phyloP scores from a whole-genome alignment of 208 protist genomes.

The Blechomonas ayalai region DNA sequence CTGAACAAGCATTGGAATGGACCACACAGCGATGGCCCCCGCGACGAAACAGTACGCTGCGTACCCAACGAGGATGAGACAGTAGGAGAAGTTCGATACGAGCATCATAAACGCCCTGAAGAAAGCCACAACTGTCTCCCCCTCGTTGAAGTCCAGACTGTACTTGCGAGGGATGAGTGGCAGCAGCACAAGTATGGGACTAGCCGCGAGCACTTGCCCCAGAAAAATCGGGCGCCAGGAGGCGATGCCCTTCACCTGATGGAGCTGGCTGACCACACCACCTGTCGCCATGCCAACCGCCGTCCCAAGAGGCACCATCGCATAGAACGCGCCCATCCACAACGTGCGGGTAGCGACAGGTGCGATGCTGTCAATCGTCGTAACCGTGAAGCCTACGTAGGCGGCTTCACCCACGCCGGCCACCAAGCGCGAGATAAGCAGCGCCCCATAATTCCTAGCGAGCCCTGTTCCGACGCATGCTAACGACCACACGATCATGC shows the following conservation, averaged over 20 bases:
- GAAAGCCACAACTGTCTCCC: constrained; percentile 13
- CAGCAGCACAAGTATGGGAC: constrained; percentile 34
- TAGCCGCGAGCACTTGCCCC: constrained; percentile 26
- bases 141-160: constrained; percentile 7
- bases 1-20: constrained; percentile 63
- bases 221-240: constrained; percentile 58
- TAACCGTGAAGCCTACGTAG: constrained; percentile 73
- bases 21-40: constrained; percentile 74
- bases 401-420: constrained; percentile 80
- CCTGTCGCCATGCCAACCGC: constrained; percentile 67
- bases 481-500: constrained; percentile 53
- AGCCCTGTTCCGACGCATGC: constrained; percentile 35
- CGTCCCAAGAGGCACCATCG: constrained; percentile 77
- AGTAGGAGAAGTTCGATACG: constrained; percentile 45
- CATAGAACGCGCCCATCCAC: constrained; percentile 83
- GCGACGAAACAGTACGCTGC: constrained; percentile 83
- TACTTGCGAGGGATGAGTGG: constrained; percentile 29
- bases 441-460: constrained; percentile 31
- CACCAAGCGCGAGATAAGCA: constrained; percentile 46
- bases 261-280: constrained; percentile 32
- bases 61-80: constrained; percentile 67
- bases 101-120: constrained; percentile 23
- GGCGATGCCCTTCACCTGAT: constrained; percentile 4
- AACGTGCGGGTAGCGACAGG: constrained; percentile 43
- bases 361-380: constrained; percentile 77